A percentile compares a stretch with the other conserved stretches of the same genome.
These are phyloP conservation scores for Trichoderma gamsii DNA, from an alignment of 495 filamentous ascomycete species.

Conservation along the genomic window DNA sequence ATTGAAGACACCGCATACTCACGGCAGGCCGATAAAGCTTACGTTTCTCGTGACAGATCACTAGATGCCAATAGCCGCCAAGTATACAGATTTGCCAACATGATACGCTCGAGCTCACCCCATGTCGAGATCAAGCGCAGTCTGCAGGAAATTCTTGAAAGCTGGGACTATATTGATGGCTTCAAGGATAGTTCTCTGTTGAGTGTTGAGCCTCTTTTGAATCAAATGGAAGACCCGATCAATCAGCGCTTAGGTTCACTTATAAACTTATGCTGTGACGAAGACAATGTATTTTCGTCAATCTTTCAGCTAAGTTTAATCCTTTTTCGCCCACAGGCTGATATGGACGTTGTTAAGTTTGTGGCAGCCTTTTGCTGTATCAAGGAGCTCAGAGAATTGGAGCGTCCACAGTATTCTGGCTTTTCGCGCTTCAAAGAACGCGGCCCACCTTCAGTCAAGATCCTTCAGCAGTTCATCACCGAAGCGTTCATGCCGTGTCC, in stretches of 20 bases:
- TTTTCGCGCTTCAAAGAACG: not conserved
- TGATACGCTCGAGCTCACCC: slow-evolving; percentile 26
- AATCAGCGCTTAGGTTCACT: not conserved
- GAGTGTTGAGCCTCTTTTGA: not conserved
- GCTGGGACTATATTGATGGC: slow-evolving; percentile 21
- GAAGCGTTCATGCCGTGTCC: not conserved
- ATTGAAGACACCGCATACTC: slow-evolving; percentile 15
- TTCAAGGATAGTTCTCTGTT: slow-evolving; percentile 15
- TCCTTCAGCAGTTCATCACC: not conserved
- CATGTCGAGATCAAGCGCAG: slow-evolving; percentile 22
- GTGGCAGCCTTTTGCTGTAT: not conserved
- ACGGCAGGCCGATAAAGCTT: slow-evolving; percentile 12
- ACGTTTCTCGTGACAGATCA: slow-evolving; percentile 22
- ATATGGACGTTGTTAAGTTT: not conserved
- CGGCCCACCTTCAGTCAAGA: not conserved
- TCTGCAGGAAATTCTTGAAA: slow-evolving; percentile 24
- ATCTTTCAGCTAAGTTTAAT: not conserved
- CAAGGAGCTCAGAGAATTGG: not conserved
- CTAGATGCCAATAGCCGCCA: slow-evolving; percentile 19
- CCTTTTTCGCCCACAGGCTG: not conserved
- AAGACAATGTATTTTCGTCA: not conserved
- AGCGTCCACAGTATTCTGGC: not conserved
- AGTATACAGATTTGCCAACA: slow-evolving; percentile 28
- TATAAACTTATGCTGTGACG: not conserved
- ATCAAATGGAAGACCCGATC: not conserved